A percentile compares a stretch with the other conserved stretches of the same genome.
Conservation (phyloP, 2,329 filamentous ascomycete genomes). For the Cytospora paraplurivora region DNA sequence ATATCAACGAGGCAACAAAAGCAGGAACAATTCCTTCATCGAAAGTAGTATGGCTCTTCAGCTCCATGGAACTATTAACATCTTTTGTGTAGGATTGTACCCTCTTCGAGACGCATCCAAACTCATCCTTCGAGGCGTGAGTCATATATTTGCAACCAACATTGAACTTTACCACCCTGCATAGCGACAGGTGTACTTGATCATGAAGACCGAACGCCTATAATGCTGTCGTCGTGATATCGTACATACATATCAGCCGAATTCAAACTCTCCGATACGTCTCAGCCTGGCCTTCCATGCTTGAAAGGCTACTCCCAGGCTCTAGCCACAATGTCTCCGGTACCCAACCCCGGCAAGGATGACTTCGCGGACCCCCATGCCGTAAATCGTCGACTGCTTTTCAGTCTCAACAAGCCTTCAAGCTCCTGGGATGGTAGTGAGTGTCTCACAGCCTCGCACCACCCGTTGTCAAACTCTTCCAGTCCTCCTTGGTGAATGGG, state of each 20-base stretch:
- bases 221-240: background rate
- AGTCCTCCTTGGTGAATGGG: conserved; percentile 60
- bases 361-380: background rate
- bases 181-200: background rate
- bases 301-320: background rate
- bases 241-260: background rate
- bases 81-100: background rate
- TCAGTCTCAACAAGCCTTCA: background rate
- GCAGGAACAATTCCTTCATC: too few species aligned
- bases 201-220: background rate
- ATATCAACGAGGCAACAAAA: too few species aligned
- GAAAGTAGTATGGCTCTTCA: too few species aligned
- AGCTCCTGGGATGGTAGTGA: background rate
- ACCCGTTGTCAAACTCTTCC: conserved; percentile 45
- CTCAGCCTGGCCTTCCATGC: background rate
- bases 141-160: background rate
- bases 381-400: background rate
- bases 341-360: background rate
- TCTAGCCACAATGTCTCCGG: background rate
- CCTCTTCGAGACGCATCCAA: background rate
- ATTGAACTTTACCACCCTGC: background rate
- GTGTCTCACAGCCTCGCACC: conserved; percentile 35
- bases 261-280: too few species aligned
- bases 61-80: background rate
- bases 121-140: background rate